Percentiles rank a stretch among this genome's conserved stretches.
These are phyloP conservation scores for Leccinum huronense DNA, from an alignment of 1,284 basidiomycete genomes.

Conservation along the genomic window DNA sequence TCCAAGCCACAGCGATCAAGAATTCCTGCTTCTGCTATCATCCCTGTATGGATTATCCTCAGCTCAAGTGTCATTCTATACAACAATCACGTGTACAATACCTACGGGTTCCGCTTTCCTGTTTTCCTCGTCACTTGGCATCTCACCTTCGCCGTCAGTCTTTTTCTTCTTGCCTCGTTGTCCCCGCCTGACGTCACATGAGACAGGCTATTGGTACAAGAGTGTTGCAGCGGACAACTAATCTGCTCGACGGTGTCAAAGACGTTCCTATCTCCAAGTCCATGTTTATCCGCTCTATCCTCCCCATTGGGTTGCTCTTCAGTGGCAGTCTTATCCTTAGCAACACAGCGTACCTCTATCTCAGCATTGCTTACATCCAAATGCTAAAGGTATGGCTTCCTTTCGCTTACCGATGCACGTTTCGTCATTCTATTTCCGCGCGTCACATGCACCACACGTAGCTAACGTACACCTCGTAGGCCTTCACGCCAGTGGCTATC, in stretches of 20 bases:
- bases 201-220: conserved; percentile 83
- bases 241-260: conserved; percentile 84
- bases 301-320: conserved; percentile 93
- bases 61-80: conserved; percentile 93
- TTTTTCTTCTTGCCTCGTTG: background rate
- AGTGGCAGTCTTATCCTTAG: conserved; percentile 88
- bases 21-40: conserved; percentile 65
- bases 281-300: conserved; percentile 83
- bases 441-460: background rate
- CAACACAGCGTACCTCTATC: conserved; percentile 93
- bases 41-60: conserved; percentile 88
- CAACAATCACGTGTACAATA: conserved; percentile 92
- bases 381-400: conserved; percentile 82
- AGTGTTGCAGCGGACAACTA: conserved; percentile 84
- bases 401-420: background rate
- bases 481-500: conserved; percentile 96
- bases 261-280: conserved; percentile 85
- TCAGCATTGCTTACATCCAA: conserved; percentile 93
- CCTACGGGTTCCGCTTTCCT: conserved; percentile 79
- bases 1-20: conserved; percentile 25
- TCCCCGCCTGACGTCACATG: conserved; percentile 3
- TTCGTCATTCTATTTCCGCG: background rate
- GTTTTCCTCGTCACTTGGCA: conserved; percentile 90
- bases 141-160: conserved; percentile 75
- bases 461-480: conserved; percentile 46